Evolutionary conservation across 2,329 filamentous ascomycete species (phyloP), one percentile per base, ranked within the genome.

Genomic region (Raffaelea ambrosiae): DNA sequence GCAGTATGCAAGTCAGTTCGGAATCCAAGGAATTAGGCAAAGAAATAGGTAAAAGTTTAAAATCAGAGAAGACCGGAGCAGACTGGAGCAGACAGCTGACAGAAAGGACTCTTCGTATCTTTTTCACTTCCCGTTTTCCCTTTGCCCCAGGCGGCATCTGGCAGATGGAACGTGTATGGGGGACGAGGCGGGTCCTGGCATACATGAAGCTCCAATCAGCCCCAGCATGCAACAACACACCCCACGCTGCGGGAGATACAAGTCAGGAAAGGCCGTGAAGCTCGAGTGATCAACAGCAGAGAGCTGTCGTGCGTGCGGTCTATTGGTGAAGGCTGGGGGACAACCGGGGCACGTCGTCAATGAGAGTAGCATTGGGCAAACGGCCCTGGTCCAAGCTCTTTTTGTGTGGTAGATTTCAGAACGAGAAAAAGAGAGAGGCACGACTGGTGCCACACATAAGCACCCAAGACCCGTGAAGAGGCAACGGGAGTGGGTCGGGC

Each of bases 281-380:
- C 55, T 59, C 59, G 56, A 60, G 56, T 61, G 63, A 64, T 61
- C 59, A 57, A 20, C 23, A n/a, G 19, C 19, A 22, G 41, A 21
- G 26, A 33, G 60, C 35, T 58, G 61, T 64, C 59, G 57, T 60
- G 61, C 58, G 48, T 47, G 53, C 52, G 48, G 51, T 49, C 57
- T 48, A 65, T 62, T 63, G 62, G 63, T 53, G 56, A 38, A 19
- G 35, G 55, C 49, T 43, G 51, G 54, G 53, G 56, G 21, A n/a
- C 18, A 58, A 64, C 58, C 64, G 60, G 64, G 63, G 65, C 66
- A 69, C 65, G 64, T 67, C 61, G 64, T 51, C 49, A 55, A 38
- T 38, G 35, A n/a, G 35, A 20, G 39, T 44, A 14, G 46, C n/a
- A n/a, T 33, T 42, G 31, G 43, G 23, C 33, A 21, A 14, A 49